A percentile compares a stretch with the other conserved stretches of the same genome.
Evolutionary conservation across 2,329 filamentous ascomycete species (phyloP).

Genomic region (Podosphaera xanthii): DNA sequence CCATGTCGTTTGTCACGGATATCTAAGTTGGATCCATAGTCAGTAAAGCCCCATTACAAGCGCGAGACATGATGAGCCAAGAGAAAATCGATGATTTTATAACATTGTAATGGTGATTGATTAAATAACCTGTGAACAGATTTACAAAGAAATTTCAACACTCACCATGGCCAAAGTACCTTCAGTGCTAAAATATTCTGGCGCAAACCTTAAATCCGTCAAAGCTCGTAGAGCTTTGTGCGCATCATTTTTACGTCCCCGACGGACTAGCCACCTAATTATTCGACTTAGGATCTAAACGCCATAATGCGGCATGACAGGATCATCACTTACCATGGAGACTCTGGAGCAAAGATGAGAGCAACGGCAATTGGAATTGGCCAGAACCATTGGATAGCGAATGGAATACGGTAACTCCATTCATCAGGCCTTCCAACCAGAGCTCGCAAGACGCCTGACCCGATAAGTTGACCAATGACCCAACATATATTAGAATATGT

Average conservation of each 20-base stretch:
- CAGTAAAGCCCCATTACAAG: too few relatives aligned
- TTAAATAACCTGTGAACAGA: neutral
- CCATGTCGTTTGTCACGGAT: constrained; percentile 66
- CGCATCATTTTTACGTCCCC: constrained; percentile 6
- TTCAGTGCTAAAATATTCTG: constrained; percentile 25
- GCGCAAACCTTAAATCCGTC: constrained; percentile 5
- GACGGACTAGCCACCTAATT: constrained; percentile 6
- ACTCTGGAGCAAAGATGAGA: constrained; percentile 23
- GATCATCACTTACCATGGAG: constrained; percentile 19
- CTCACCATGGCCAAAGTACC: constrained; percentile 59
- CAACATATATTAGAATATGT: constrained; percentile 8
- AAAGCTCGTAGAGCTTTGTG: constrained; percentile 5
- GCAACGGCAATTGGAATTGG: constrained; percentile 22
- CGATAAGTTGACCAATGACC: constrained; percentile 21
- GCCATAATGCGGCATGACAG: neutral
- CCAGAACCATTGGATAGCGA: constrained; percentile 24
- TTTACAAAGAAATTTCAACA: neutral
- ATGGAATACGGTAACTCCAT: constrained; percentile 22
- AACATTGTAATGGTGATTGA: too few relatives aligned
- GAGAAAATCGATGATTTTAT: too few relatives aligned
- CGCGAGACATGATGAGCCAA: too few relatives aligned
- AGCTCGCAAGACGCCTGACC: constrained; percentile 22
- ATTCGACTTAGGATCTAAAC: constrained; percentile 18
- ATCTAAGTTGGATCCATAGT: constrained; percentile 22
- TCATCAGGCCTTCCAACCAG: constrained; percentile 14